A percentile compares a stretch with the other conserved stretches of the same genome.
Evolutionary conservation across 2,329 filamentous ascomycete species (phyloP).

Genomic region (Geosmithia putterillii): DNA sequence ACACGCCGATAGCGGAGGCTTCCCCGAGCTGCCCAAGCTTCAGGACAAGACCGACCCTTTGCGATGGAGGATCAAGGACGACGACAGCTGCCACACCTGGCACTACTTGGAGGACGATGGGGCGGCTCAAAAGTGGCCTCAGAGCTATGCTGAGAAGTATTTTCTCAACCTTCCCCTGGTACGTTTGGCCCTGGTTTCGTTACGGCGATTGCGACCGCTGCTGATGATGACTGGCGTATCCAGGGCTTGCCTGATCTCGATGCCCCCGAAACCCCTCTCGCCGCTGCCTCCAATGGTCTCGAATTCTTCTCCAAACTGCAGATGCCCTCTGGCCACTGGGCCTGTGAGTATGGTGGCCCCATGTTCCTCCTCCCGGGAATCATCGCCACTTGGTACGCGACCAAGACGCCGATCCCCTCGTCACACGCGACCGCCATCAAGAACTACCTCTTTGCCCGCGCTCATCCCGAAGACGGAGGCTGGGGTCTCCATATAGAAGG

Average conservation of each 20-base stretch:
- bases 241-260: slow-evolving; percentile 66
- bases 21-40: slow-evolving; percentile 33
- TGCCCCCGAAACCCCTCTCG: slow-evolving; percentile 57
- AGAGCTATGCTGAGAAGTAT: slow-evolving; percentile 81
- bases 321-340: slow-evolving; percentile 84
- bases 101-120: slow-evolving; percentile 72
- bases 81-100: slow-evolving; percentile 83
- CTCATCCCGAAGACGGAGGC: slow-evolving; percentile 79
- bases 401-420: slow-evolving; percentile 72
- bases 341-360: slow-evolving; percentile 91
- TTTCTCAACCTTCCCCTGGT: slow-evolving; percentile 72
- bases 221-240: slow-evolving; percentile 2
- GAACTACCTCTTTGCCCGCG: slow-evolving; percentile 79
- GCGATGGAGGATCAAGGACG: slow-evolving; percentile 75
- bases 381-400: slow-evolving; percentile 78
- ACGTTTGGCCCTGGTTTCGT: slow-evolving; percentile 8
- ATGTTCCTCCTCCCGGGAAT: slow-evolving; percentile 89
- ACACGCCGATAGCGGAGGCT: slow-evolving; percentile 21
- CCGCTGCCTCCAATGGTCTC: slow-evolving; percentile 72
- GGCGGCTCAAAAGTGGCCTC: slow-evolving; percentile 66
- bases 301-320: slow-evolving; percentile 85
- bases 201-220: not conserved
- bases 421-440: slow-evolving; percentile 79
- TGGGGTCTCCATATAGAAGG: slow-evolving; percentile 96
- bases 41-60: slow-evolving; percentile 60